Conservation (phyloP, 345 rosid genomes). For the Diplotaxis tenuifolia region DNA sequence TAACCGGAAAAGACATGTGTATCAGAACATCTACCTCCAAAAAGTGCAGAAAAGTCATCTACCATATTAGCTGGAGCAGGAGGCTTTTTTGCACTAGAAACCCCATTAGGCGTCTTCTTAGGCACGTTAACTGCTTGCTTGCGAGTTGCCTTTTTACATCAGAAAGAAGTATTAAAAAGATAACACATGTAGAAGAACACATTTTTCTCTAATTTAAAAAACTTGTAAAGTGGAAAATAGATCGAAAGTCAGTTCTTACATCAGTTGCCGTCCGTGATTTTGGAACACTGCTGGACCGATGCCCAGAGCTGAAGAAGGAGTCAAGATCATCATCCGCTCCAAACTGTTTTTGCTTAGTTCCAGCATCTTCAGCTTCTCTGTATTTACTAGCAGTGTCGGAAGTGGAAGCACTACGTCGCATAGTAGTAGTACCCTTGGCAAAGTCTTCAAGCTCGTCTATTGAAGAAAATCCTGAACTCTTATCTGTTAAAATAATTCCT, state of each 20-base stretch:
- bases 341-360: constrained; percentile 37
- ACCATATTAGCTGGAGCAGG: constrained; percentile 52
- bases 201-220: too few relatives aligned
- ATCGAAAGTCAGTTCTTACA: too few relatives aligned
- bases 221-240: too few relatives aligned
- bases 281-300: constrained; percentile 61
- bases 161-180: constrained; percentile 32
- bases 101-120: constrained; percentile 43
- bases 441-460: constrained; percentile 79
- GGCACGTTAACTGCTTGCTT: constrained; percentile 41
- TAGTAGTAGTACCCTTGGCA: constrained; percentile 55
- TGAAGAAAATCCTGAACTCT: constrained; percentile 48
- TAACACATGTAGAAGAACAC: background rate
- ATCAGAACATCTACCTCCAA: constrained; percentile 57
- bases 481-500: too few relatives aligned
- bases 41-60: constrained; percentile 64
- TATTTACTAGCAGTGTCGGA: constrained; percentile 36
- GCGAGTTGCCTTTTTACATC: constrained; percentile 37
- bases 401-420: constrained; percentile 41
- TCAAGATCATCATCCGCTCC: constrained; percentile 65
- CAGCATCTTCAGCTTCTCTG: constrained; percentile 60
- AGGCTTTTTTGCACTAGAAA: constrained; percentile 57
- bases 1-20: constrained; percentile 7
- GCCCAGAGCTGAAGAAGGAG: constrained; percentile 49
- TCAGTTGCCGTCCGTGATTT: too few relatives aligned